These are phyloP conservation scores for Abortiporus biennis DNA, from an alignment of 1,284 basidiomycete genomes.

Conservation along the genomic window DNA sequence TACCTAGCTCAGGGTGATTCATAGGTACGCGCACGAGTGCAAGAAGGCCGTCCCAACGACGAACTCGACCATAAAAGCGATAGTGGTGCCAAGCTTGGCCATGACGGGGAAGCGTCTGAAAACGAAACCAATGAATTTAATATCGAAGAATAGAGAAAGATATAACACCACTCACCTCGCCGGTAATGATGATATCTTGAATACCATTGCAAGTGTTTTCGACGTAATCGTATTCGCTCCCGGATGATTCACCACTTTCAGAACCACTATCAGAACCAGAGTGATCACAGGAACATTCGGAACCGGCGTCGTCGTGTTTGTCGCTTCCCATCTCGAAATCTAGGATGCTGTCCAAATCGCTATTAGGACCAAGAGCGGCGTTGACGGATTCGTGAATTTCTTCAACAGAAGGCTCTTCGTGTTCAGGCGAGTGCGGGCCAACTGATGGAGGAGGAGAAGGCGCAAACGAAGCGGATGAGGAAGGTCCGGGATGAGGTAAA, in stretches of 20 bases:
- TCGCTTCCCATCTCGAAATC: slow-evolving; percentile 20
- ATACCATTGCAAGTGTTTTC: slow-evolving; percentile 40
- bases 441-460: no score
- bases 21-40: slow-evolving; percentile 50
- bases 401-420: slow-evolving; percentile 1
- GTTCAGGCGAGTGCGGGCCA: no score
- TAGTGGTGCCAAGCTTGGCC: slow-evolving; percentile 55
- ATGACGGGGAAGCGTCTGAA: slow-evolving; percentile 47
- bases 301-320: slow-evolving; percentile 16
- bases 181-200: slow-evolving; percentile 52
- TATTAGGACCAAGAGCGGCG: slow-evolving; percentile 12
- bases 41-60: slow-evolving; percentile 63
- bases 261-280: slow-evolving; percentile 6
- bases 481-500: not conserved
- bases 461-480: no score
- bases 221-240: slow-evolving; percentile 13
- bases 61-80: slow-evolving; percentile 57
- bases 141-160: slow-evolving; percentile 6
- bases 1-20: slow-evolving; percentile 24
- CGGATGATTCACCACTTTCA: slow-evolving; percentile 5
- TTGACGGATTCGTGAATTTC: slow-evolving; percentile 5
- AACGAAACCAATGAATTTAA: not conserved
- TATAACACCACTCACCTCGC: slow-evolving; percentile 31
- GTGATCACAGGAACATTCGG: slow-evolving; percentile 11
- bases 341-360: slow-evolving; percentile 22